phyloP scores from a whole-genome alignment of 2,329 filamentous ascomycete species.

The Calonectria fujianensis region DNA sequence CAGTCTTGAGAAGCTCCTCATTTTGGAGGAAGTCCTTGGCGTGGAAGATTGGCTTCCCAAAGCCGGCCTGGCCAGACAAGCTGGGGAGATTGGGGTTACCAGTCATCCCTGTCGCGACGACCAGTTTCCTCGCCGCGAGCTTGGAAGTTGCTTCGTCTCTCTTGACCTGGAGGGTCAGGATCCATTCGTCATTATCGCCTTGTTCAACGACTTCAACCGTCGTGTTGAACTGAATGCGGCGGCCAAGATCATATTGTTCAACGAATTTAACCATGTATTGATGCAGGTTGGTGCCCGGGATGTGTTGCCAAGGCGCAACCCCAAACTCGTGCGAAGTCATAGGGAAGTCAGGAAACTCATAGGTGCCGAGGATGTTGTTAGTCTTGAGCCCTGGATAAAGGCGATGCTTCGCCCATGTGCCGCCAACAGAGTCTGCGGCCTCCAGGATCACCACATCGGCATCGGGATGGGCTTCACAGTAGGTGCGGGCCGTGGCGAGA shows the following conservation, averaged over 20 bases:
- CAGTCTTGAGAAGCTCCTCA: conserved; percentile 3
- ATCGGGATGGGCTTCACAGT: neutral
- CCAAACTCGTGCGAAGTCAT: conserved; percentile 7
- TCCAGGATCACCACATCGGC: conserved; percentile 9
- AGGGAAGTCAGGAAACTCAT: conserved; percentile 9
- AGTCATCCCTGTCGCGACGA: conserved; percentile 7
- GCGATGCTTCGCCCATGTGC: conserved; percentile 10
- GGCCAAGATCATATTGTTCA: neutral
- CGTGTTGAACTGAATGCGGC: neutral
- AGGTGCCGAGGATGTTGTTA: neutral
- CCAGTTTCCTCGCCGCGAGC: neutral
- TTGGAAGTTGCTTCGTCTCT: neutral
- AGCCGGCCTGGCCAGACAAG: neutral
- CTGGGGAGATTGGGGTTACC: conserved; percentile 3
- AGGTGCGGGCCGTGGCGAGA: conserved; percentile 1
- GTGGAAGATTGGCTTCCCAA: conserved; percentile 3
- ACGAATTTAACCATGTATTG: neutral
- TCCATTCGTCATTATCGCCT: conserved; percentile 2
- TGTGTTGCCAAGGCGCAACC: conserved; percentile 6
- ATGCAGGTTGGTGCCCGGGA: neutral
- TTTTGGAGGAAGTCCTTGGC: conserved; percentile 7
- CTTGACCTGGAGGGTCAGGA: neutral
- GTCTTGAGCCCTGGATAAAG: conserved; percentile 3
- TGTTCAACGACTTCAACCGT: neutral
- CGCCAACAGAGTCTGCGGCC: conserved; percentile 9